Evolutionary conservation across 1,139 yeast genomes (phyloP), one percentile per base, ranked within the genome.

Genomic region (Arxiozyma telluris): DNA sequence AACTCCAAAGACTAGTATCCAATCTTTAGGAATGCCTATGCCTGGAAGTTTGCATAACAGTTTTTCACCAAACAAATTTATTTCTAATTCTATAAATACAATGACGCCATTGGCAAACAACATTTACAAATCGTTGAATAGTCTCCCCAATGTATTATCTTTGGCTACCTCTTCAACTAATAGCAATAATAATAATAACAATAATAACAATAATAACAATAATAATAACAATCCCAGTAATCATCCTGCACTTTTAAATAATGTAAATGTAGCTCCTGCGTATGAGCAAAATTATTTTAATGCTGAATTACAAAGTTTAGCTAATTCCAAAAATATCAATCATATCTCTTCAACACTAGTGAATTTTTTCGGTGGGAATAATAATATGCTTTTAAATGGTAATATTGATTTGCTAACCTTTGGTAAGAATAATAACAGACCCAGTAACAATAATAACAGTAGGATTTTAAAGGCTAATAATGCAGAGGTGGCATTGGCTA

Each of bases 401-500:
- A 48, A 41, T 17, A 9, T 39, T 21, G 44, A 48, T 20, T n/a
- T 41, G 12, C 12, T 18, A 5, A 4, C 50, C 7, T 23, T 38
- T 15, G 21, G 39, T 30, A 48, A 23, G 22, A 27, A 7, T 21
- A 41, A 41, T 22, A 41, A 44, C 18, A 15, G 22, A 21, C 34
- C 30, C 8, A n/a, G 21, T 41, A 25, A 44, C 27, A 23, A 46
- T 27, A 38, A 22, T 51, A 22, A 34, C n/a, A 41, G 30, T 42
- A 48, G 27, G 48, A 50, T 57, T 15, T 44, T 51, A 1, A 55
- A 57, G 41, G 58, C 58, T 7, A 54, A 27, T 11, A 55, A 50
- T 44, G 59, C 59, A 6, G 57, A 55, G 47, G 59, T 59, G 44
- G 63, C 65, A 1, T 46, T 64, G 27, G 65, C 66, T 11, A 59